A percentile compares a stretch with the other conserved stretches of the same genome.
These are phyloP conservation scores for Hypoxylon sp. DNA, from an alignment of 2,329 filamentous ascomycete genomes.

Conservation along the genomic window DNA sequence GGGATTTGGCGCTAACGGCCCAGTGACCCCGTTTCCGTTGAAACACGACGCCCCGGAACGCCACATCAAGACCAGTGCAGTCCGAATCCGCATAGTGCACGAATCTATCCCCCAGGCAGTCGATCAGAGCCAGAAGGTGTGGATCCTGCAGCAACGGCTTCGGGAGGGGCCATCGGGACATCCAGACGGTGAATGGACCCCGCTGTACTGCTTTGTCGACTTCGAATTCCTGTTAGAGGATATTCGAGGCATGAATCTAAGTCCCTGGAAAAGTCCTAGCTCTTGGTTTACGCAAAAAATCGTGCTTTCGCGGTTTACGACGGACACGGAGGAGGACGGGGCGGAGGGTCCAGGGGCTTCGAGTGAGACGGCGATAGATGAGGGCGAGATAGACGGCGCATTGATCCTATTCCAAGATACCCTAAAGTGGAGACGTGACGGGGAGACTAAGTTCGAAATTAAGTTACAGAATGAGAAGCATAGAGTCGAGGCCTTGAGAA, in stretches of 20 bases:
- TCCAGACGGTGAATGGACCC: constrained; percentile 55
- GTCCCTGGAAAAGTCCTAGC: constrained; percentile 53
- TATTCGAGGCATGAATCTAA: constrained; percentile 58
- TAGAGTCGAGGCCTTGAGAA: constrained; percentile 59
- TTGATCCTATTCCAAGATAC: constrained; percentile 58
- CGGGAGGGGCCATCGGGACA: neutral
- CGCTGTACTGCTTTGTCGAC: constrained; percentile 64
- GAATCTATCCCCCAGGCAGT: constrained; percentile 47
- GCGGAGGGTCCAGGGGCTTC: constrained; percentile 53
- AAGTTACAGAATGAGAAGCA: constrained; percentile 59
- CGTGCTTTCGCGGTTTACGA: constrained; percentile 58
- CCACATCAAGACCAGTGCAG: constrained; percentile 46
- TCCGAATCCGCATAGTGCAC: constrained; percentile 54
- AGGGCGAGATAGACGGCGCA: constrained; percentile 52
- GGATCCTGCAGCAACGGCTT: constrained; percentile 48
- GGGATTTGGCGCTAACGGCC: constrained; percentile 48
- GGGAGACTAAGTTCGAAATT: constrained; percentile 57
- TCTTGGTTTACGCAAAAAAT: constrained; percentile 58
- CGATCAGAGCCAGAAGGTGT: constrained; percentile 43
- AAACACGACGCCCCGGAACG: constrained; percentile 10
- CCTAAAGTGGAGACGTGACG: constrained; percentile 59
- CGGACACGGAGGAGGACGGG: constrained; percentile 52
- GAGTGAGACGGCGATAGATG: constrained; percentile 57
- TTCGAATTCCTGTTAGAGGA: constrained; percentile 59
- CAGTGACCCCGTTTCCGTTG: constrained; percentile 38